Conservation (phyloP, 1,139 yeast genomes). For the Taiozyma sp. region DNA sequence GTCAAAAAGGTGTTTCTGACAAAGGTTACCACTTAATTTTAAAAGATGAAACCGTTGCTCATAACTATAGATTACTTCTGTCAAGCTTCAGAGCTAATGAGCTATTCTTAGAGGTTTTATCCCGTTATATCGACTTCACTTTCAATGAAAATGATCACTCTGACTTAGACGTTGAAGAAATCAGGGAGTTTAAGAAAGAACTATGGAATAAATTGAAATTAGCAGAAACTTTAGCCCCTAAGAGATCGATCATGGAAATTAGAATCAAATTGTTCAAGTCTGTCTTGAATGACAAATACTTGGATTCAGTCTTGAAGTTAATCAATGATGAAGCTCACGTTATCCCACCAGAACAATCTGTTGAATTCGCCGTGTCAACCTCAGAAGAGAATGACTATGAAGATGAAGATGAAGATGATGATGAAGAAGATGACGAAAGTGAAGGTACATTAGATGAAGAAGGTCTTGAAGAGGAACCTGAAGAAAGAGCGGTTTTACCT, state of each 20-base stretch:
- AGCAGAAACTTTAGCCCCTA: slow-evolving; percentile 23
- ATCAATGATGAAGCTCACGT: slow-evolving; percentile 17
- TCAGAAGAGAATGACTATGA: slow-evolving; percentile 4
- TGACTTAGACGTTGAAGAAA: slow-evolving; percentile 16
- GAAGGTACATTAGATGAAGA: neutral
- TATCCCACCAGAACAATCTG: neutral
- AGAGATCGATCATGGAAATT: slow-evolving; percentile 21
- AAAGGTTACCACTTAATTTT: slow-evolving; percentile 17
- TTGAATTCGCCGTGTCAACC: neutral
- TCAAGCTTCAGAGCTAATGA: slow-evolving; percentile 24
- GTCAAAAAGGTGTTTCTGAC: slow-evolving; percentile 20
- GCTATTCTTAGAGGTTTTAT: slow-evolving; percentile 26
- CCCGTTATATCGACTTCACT: slow-evolving; percentile 23
- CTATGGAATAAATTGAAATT: slow-evolving; percentile 23
- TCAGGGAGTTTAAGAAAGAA: slow-evolving; percentile 21
- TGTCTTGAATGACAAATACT: slow-evolving; percentile 20
- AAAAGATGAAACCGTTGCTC: slow-evolving; percentile 18
- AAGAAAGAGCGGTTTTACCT: slow-evolving; percentile 5
- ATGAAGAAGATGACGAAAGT: neutral
- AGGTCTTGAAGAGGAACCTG: neutral
- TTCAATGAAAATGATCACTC: slow-evolving; percentile 19
- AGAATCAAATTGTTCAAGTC: slow-evolving; percentile 22
- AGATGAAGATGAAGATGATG: slow-evolving; percentile 4
- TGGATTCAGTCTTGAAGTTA: slow-evolving; percentile 14
- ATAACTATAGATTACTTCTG: slow-evolving; percentile 21